These are phyloP conservation scores for Pleurotus salmoneostramineus DNA, from an alignment of 768 basidiomycete species.

Conservation along the genomic window DNA sequence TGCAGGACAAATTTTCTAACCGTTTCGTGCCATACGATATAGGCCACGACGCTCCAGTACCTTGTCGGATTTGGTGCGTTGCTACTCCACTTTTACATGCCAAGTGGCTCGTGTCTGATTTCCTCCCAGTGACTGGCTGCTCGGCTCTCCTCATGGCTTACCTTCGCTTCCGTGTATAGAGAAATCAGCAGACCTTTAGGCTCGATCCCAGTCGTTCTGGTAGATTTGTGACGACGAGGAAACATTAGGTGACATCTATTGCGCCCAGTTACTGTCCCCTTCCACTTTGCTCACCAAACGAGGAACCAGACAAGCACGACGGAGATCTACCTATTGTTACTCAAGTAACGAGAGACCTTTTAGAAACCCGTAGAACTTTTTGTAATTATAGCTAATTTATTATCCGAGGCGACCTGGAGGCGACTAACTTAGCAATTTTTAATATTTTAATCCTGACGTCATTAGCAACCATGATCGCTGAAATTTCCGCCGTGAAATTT, in stretches of 20 bases:
- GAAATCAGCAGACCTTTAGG: neutral
- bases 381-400: neutral
- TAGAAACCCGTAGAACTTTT: too few relatives aligned
- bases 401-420: neutral
- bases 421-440: neutral
- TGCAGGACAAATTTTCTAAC: neutral
- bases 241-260: too few relatives aligned
- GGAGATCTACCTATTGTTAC: too few relatives aligned
- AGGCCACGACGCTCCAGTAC: conserved; percentile 87
- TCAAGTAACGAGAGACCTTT: too few relatives aligned
- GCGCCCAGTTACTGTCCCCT: too few relatives aligned
- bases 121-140: conserved; percentile 71
- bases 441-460: neutral
- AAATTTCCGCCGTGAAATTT: neutral
- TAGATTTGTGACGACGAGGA: neutral
- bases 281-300: too few relatives aligned
- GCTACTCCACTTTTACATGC: neutral
- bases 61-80: conserved; percentile 80
- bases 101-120: conserved; percentile 9
- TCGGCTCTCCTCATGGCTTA: conserved; percentile 88
- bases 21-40: neutral
- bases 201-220: neutral
- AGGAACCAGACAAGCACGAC: too few relatives aligned
- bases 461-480: neutral
- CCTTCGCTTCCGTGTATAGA: conserved; percentile 61